Percentiles rank a stretch among this genome's conserved stretches.
Conservation (phyloP, 73 alveolate genomes). For the Tetrahymena borealis region DNA sequence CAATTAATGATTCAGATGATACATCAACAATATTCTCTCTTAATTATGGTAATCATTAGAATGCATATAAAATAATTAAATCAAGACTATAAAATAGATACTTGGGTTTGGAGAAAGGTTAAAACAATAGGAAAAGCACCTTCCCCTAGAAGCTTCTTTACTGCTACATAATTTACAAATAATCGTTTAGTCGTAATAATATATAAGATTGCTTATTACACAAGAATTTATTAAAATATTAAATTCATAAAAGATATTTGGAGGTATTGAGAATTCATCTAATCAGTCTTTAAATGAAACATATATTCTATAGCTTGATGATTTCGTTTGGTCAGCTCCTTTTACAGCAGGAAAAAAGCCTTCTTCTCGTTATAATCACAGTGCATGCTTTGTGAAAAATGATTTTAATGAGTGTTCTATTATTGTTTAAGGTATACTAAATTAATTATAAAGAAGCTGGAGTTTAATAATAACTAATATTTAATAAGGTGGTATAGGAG, state of each 20-base stretch:
- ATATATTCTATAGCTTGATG: conserved; percentile 9
- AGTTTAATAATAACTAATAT: too few relatives aligned
- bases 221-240: not conserved
- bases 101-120: conserved; percentile 26
- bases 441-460: too few relatives aligned
- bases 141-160: conserved; percentile 19
- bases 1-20: not conserved
- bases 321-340: conserved; percentile 40
- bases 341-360: conserved; percentile 57
- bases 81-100: not conserved
- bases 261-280: conserved; percentile 27
- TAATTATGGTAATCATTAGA: not conserved
- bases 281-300: conserved; percentile 30
- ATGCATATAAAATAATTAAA: not conserved
- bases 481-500: conserved; percentile 31
- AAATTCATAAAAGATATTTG: conserved; percentile 22
- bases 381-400: conserved; percentile 39
- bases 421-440: too few relatives aligned
- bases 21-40: not conserved
- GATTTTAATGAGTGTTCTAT: conserved; percentile 5
- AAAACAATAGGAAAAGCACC: conserved; percentile 36
- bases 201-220: not conserved
- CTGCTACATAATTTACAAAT: conserved; percentile 8
- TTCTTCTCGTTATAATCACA: conserved; percentile 47
- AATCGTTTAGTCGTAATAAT: conserved; percentile 7